Conservation (phyloP, 352 stramenopile genomes). For the Phytophthora idaei region DNA sequence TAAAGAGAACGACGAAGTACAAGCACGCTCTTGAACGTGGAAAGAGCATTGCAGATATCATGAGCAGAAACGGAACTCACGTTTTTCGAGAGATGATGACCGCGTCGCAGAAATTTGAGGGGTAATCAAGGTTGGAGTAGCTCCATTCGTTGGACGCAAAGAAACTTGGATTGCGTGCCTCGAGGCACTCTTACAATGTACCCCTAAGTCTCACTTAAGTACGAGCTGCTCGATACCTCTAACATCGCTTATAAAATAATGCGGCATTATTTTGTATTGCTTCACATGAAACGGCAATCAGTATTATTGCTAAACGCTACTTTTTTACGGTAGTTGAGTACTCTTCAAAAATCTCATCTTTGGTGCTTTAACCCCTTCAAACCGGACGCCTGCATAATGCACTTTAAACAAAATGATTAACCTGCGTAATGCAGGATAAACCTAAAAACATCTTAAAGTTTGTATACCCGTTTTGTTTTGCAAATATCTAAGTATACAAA, state of each 20-base stretch:
- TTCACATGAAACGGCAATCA: too few relatives aligned
- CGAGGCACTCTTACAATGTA: too few relatives aligned
- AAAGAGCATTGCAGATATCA: slow-evolving; percentile 13
- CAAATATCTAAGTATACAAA: background rate
- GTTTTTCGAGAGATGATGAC: slow-evolving; percentile 8
- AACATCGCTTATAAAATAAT: too few relatives aligned
- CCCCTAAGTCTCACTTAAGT: too few relatives aligned
- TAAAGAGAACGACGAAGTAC: slow-evolving; percentile 14
- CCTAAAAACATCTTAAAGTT: background rate
- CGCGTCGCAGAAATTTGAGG: background rate
- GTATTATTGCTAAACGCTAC: too few relatives aligned
- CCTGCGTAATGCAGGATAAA: background rate
- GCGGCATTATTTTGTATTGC: too few relatives aligned
- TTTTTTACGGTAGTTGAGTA: too few relatives aligned
- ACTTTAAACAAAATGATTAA: background rate
- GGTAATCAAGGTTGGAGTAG: background rate
- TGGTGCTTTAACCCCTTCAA: background rate
- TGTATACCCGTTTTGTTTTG: background rate
- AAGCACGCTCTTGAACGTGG: slow-evolving; percentile 1
- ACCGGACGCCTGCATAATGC: background rate
- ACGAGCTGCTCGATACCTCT: too few relatives aligned
- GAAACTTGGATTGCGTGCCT: background rate
- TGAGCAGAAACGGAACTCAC: slow-evolving; percentile 10
- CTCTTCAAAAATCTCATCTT: too few relatives aligned
- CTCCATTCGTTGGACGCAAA: background rate